Evolutionary conservation across 2,329 filamentous ascomycete genomes (phyloP), one percentile per base, ranked within the genome.

Genomic region (Pseudocercospora fijiensis): DNA sequence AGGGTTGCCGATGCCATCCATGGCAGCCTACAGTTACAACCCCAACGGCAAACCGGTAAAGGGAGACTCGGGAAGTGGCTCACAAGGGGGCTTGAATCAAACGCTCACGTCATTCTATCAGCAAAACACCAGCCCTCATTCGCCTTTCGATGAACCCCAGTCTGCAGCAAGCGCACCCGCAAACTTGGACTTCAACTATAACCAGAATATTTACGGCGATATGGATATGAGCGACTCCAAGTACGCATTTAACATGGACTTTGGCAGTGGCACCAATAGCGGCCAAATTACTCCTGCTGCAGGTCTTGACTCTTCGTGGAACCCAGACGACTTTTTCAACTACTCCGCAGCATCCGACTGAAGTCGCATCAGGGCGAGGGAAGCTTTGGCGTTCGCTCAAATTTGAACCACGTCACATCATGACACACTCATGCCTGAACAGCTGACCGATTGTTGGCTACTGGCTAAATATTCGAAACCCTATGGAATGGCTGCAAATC

Each of bases 21-120:
- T 65, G 52, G 59, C 57, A 22, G 51, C 45, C n/a, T 70, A 69
- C 61, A 65, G 58, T n/a, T 70, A 69, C 65, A 67, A 69, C 22
- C 67, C 67, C 0, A 70, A 69, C 13, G 58, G 60, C 30, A 69
- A 67, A 57, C 77, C 80, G 3, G 47, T 28, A 11, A 65, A 61
- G 55, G 53, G 63, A 2, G 55, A 57, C n/a, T 65, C 58, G 3
- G 58, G 58, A 1, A 27, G 43, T 45, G 59, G 58, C 1, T n/a
- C 20, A 24, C 57, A 52, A n/a, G 37, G 28, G 45, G 67, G 67
- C 18, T 33, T 70, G 52, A 57, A 69, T 22, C 68, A 69, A 57
- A 70, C 68, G 4, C 49, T 69, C 4, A 55, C 64, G 11, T 53
- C 63, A 18, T 56, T 57, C 58, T 45, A 24, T 58, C 65, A 58